Percentiles rank a stretch among this genome's conserved stretches.
These are phyloP conservation scores for Cicer pinnatifidum DNA, from an alignment of 306 rosid genomes.

Conservation along the genomic window DNA sequence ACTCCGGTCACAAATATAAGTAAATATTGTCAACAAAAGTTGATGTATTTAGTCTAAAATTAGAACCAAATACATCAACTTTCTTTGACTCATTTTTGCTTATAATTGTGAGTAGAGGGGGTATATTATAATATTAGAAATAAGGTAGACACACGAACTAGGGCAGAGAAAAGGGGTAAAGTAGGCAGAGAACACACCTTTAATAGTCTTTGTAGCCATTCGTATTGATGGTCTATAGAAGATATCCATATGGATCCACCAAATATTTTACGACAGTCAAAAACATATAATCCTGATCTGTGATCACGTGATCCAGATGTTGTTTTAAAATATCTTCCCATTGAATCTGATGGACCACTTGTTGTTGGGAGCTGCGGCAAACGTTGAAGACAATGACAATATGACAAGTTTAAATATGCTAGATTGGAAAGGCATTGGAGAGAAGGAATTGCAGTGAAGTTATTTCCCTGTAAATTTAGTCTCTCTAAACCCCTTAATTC, in stretches of 20 bases:
- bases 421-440: not conserved
- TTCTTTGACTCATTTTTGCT: no score
- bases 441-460: not conserved
- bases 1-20: no score
- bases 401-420: not conserved
- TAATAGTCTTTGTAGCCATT: not conserved
- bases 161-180: no score
- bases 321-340: not conserved
- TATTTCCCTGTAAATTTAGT: conserved; percentile 16
- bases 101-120: no score
- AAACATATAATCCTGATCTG: no score
- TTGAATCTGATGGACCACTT: not conserved
- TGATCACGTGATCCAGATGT: not conserved
- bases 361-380: not conserved
- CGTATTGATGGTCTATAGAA: no score
- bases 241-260: no score
- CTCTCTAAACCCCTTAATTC: conserved; percentile 10
- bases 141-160: not conserved
- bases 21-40: no score
- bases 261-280: no score
- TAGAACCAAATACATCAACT: no score
- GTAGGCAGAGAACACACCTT: not conserved
- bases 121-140: not conserved
- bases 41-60: no score
- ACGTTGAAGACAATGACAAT: not conserved